Conservation (phyloP, 2,329 filamentous ascomycete species). For the Elsinoe ampelina region DNA sequence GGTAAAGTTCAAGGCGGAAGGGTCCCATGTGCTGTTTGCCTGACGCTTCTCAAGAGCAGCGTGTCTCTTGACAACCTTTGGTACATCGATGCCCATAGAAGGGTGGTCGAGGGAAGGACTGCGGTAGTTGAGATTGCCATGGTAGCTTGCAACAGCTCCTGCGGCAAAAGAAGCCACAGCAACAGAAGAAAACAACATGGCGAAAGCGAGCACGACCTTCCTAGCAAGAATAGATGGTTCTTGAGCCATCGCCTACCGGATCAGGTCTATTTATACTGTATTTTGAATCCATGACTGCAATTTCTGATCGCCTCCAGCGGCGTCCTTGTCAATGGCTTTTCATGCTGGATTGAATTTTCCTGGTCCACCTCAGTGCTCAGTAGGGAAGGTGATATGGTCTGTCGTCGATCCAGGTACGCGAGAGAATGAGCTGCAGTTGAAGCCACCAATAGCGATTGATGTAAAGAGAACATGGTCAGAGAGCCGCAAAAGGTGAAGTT, state of each 20-base stretch:
- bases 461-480: background rate
- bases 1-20: conserved; percentile 50
- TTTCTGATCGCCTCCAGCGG: background rate
- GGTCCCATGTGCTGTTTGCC: conserved; percentile 34
- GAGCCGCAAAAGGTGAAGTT: background rate
- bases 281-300: background rate
- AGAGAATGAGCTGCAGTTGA: background rate
- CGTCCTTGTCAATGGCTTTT: background rate
- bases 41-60: conserved; percentile 24
- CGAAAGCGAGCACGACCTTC: background rate
- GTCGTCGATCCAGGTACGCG: conserved; percentile 9
- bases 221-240: background rate
- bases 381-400: conserved; percentile 8
- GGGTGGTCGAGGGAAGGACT: conserved; percentile 57
- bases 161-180: conserved; percentile 19
- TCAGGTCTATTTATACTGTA: background rate
- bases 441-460: background rate
- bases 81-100: conserved; percentile 53
- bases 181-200: conserved; percentile 1
- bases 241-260: background rate
- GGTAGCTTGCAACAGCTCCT: conserved; percentile 24
- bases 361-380: background rate
- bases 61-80: conserved; percentile 50
- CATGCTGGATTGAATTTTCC: background rate
- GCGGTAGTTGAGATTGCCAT: conserved; percentile 55